Conservation (phyloP, 768 basidiomycete genomes). For the Pisolithus albus region DNA sequence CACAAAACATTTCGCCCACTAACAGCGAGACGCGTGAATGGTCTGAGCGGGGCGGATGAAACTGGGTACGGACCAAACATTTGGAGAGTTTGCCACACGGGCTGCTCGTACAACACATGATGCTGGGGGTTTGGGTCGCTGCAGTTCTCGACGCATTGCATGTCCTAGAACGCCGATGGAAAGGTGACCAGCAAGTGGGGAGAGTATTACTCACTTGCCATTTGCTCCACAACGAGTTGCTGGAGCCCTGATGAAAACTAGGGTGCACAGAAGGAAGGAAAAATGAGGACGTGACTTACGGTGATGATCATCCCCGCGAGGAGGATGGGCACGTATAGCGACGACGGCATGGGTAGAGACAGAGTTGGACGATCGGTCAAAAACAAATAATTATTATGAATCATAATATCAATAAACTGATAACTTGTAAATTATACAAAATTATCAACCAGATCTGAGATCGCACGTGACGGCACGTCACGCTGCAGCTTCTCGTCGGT, state of each 20-base stretch:
- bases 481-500: slow-evolving; percentile 23
- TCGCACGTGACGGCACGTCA: slow-evolving; percentile 13
- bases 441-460: slow-evolving; percentile 19
- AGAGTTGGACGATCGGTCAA: neutral
- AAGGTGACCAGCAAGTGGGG: slow-evolving; percentile 1
- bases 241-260: slow-evolving; percentile 49
- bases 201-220: slow-evolving; percentile 54
- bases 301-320: slow-evolving; percentile 92
- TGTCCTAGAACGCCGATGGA: slow-evolving; percentile 50
- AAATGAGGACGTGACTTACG: slow-evolving; percentile 30
- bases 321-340: slow-evolving; percentile 68
- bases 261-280: neutral
- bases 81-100: slow-evolving; percentile 87
- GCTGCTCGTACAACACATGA: slow-evolving; percentile 84
- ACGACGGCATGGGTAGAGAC: slow-evolving; percentile 49
- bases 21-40: slow-evolving; percentile 31
- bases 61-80: slow-evolving; percentile 67
- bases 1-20: slow-evolving; percentile 95
- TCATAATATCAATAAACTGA: no score
- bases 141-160: slow-evolving; percentile 98
- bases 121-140: slow-evolving; percentile 49
- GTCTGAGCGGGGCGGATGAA: slow-evolving; percentile 8
- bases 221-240: slow-evolving; percentile 77
- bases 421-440: no score
- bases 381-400: slow-evolving; percentile 5